Percentiles rank a stretch among this genome's conserved stretches.
phyloP scores from a whole-genome alignment of 2,329 filamentous ascomycete genomes.

The Ceratocystis papillata region DNA sequence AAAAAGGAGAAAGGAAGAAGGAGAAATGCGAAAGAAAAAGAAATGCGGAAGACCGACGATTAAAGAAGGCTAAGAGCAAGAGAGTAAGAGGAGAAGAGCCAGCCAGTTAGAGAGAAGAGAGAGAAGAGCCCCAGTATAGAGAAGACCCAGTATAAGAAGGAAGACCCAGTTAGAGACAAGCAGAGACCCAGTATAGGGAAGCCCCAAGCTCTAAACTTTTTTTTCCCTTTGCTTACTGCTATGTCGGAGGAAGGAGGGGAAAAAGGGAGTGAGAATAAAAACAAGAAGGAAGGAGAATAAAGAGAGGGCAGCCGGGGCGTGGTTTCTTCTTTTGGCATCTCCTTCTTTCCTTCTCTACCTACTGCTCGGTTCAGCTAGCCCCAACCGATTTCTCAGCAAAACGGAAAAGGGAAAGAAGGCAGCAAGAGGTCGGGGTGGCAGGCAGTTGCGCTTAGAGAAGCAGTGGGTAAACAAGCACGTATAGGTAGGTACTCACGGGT shows the following conservation, averaged over 20 bases:
- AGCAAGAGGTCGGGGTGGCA: background rate
- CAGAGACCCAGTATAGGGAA: background rate
- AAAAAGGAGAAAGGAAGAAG: conserved; percentile 11
- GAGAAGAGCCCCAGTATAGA: background rate
- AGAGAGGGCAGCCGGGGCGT: conserved; percentile 12
- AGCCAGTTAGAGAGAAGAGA: too few species aligned
- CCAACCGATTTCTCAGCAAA: too few species aligned
- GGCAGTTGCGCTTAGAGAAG: background rate
- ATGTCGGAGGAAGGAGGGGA: conserved; percentile 18
- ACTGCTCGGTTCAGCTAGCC: too few species aligned
- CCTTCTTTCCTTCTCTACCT: too few species aligned
- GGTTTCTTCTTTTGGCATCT: conserved; percentile 5
- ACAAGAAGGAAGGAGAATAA: conserved; percentile 13
- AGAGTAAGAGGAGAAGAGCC: conserved; percentile 11
- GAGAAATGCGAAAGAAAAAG: conserved; percentile 7
- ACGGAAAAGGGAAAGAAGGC: background rate
- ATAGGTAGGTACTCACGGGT: too few species aligned
- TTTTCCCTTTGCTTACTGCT: conserved; percentile 13
- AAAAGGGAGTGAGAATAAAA: background rate
- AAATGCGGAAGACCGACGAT: background rate
- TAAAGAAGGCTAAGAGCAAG: conserved; percentile 7
- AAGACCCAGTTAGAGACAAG: conserved; percentile 5
- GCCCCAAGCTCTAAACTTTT: conserved; percentile 20
- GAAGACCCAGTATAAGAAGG: background rate
- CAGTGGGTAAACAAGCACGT: background rate